Evolutionary conservation across 164 flowering plant genomes (phyloP), one percentile per base, ranked within the genome.

Genomic region (Magnolia officinalis): DNA sequence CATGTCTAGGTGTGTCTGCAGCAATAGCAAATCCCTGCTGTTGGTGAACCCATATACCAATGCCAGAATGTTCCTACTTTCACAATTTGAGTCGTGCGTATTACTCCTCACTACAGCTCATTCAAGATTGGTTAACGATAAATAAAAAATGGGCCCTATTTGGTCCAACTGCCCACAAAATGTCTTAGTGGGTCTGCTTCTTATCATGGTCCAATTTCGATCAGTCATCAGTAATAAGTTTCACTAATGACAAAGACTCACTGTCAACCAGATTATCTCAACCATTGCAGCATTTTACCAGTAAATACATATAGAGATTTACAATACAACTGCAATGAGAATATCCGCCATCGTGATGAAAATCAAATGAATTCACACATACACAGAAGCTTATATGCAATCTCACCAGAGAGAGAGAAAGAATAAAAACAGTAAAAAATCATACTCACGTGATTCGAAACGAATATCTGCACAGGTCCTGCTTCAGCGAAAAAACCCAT

Each of bases 401-500:
- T 55, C 61, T 7, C 61, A 16, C 61, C 8, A 11, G 24, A 64
- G 8, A 19, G 19, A 20, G 8, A n/a, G 10, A 64, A n/a, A 59
- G 63, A 11, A 11, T 13, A 19, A 20, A 64, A 55, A 55, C 18
- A 11, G 4, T 2, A 24, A 19, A 19, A 63, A 49, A 9, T 24
- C 5, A 26, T 7, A 83, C 96, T 89, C 76, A 95, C 98, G 86
- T 93, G 99, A 81, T 90, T 92, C 3, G 99, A 95, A 29, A 95
- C 98, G 78, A 95, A 95, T 66, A 92, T 89, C 76, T 95, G 98
- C 63, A 93, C 99, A 37, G 99, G 99, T 2, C 99, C 99, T 75
- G 98, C 99, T 86, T 95, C 99, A n/a, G 99, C 98, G 29, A 95
- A 95, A 68, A 95, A 95, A 10, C 97, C 98, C 99, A 95, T 95